Evolutionary conservation across 73 alveolate genomes (phyloP).

Genomic region (Paramecium tetraurelia): DNA sequence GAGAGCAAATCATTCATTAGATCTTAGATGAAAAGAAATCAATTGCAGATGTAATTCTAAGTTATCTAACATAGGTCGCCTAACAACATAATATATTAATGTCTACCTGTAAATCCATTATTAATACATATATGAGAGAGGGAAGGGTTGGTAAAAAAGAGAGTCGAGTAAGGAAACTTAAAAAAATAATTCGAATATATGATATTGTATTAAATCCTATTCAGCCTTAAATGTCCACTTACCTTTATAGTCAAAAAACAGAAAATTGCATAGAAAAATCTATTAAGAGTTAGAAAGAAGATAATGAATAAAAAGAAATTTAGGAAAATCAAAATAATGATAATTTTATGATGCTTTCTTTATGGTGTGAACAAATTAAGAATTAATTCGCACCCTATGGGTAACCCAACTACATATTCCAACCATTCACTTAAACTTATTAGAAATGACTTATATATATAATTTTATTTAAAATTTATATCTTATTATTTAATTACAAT

Average conservation of each 20-base stretch:
- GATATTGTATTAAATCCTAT: background rate
- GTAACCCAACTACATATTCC: background rate
- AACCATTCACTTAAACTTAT: background rate
- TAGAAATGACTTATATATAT: background rate
- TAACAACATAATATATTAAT: background rate
- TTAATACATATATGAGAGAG: constrained; percentile 39
- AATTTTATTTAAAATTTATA: background rate
- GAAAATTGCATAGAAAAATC: background rate
- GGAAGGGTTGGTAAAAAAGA: constrained; percentile 55
- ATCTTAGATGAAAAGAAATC: background rate
- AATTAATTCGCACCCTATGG: background rate
- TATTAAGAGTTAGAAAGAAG: background rate
- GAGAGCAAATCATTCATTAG: background rate
- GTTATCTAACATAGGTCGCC: background rate
- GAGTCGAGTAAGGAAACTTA: constrained; percentile 44
- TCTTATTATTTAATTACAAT: background rate
- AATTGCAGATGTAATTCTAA: background rate
- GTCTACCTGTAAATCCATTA: constrained; percentile 44
- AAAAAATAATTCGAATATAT: background rate
- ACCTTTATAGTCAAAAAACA: background rate
- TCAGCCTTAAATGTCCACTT: background rate
- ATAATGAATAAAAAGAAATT: background rate
- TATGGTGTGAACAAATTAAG: constrained; percentile 1
- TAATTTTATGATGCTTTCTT: background rate
- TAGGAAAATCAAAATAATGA: background rate